phyloP scores from a whole-genome alignment of 768 basidiomycete species.

The Strobilomyces confusus region DNA sequence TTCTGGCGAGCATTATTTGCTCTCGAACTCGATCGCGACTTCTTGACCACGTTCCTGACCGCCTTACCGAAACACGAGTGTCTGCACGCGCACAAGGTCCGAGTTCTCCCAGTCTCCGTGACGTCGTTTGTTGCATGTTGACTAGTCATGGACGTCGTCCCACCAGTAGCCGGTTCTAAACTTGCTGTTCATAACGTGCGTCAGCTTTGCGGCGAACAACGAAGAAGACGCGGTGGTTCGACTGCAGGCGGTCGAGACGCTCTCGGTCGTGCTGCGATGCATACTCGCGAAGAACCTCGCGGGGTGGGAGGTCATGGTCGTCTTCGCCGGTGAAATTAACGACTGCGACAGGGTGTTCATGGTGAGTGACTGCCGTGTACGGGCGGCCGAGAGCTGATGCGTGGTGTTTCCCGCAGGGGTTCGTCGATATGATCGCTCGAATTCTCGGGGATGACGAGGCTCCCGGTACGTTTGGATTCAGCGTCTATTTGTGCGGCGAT shows the following conservation, averaged over 20 bases:
- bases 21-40: conserved; percentile 49
- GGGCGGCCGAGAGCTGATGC: neutral
- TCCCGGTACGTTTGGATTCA: conserved; percentile 29
- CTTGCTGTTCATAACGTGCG: conserved; percentile 44
- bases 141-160: conserved; percentile 9
- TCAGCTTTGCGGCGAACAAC: conserved; percentile 35
- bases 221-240: conserved; percentile 17
- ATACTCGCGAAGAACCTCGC: conserved; percentile 55
- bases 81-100: conserved; percentile 49
- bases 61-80: conserved; percentile 47
- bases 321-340: conserved; percentile 57
- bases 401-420: conserved; percentile 35
- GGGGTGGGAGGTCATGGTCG: conserved; percentile 73
- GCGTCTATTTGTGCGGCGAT: neutral
- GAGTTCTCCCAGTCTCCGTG: neutral
- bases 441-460: conserved; percentile 42
- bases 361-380: conserved; percentile 29
- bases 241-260: conserved; percentile 47
- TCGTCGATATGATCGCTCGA: conserved; percentile 45
- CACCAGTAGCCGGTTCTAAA: conserved; percentile 48
- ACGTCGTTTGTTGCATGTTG: conserved; percentile 4
- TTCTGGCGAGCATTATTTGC: conserved; percentile 54
- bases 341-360: conserved; percentile 58
- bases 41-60: conserved; percentile 38
- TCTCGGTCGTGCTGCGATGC: conserved; percentile 43